phyloP scores from a whole-genome alignment of 495 filamentous ascomycete species.

The Astrothelium macrocarpum region DNA sequence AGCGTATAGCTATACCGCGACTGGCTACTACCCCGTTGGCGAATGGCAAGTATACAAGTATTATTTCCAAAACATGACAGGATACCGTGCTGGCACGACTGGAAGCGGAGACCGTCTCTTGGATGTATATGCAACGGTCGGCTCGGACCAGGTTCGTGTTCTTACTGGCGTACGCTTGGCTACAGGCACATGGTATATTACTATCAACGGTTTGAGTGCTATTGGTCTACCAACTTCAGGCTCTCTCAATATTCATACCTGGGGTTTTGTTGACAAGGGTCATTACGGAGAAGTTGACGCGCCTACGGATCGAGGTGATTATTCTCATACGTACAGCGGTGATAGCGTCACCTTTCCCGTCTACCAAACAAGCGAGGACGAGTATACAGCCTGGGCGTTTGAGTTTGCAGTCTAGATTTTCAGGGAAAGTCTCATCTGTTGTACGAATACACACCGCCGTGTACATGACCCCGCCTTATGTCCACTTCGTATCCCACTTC shows the following conservation, averaged over 20 bases:
- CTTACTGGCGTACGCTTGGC: conserved; percentile 28
- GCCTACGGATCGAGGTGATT: conserved; percentile 27
- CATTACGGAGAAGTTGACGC: conserved; percentile 27
- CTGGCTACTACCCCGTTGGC: conserved; percentile 28
- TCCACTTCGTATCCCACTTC: no score
- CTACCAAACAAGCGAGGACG: conserved; percentile 25
- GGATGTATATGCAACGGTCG: conserved; percentile 32
- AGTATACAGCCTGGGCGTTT: conserved; percentile 31
- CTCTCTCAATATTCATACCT: conserved; percentile 29
- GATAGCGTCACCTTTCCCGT: conserved; percentile 31
- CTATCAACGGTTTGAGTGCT: conserved; percentile 23
- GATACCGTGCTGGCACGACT: conserved; percentile 28
- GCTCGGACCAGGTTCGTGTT: conserved; percentile 24
- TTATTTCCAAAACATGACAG: conserved; percentile 35
- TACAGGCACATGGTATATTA: conserved; percentile 30
- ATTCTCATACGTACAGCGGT: conserved; percentile 27
- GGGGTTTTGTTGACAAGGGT: conserved; percentile 20
- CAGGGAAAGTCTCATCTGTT: no score
- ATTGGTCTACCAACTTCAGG: conserved; percentile 28
- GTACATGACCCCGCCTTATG: no score
- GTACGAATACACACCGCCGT: no score
- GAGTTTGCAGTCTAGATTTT: conserved; percentile 25
- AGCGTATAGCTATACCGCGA: conserved; percentile 18
- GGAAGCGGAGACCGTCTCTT: conserved; percentile 27
- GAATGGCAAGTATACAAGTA: conserved; percentile 40